Evolutionary conservation across 129 eudicot species (phyloP), one percentile per base, ranked within the genome.

Genomic region (Lonicera japonica): DNA sequence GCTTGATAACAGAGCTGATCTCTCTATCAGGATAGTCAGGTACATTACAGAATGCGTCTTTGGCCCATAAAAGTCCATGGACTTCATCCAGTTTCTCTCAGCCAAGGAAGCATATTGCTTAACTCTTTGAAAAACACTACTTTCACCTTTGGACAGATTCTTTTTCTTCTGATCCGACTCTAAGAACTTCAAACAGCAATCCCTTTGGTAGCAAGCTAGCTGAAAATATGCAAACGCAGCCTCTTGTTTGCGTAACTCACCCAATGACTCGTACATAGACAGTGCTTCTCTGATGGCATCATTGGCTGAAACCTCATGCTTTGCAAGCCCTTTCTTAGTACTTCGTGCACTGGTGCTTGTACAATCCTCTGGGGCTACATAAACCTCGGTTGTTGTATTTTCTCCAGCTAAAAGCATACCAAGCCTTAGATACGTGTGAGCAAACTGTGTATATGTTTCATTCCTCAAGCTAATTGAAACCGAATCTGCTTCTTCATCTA

Each of bases 341-440:
- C 76, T 75, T 19, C 23, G 13, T 5, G 65, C 64, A 25, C 34
- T 21, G 36, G 71, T 29, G 64, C 41, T 61, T 15, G 63, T 53
- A 75, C 20, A 63, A 55, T 73, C 83, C 61, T 83, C 81, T 0
- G 50, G 25, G 45, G 58, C 65, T 46, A 73, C 77, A 75, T 82
- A 80, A 55, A 78, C 89, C 79, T 83, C 83, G 15, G 92, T 89
- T 0, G 67, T 67, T 10, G 89, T 68, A 61, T 81, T 76, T 72
- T 94, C 99, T 73, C 85, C 67, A 5, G 96, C 89, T 34, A 94
- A 64, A 66, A 94, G 77, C 96, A 94, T 94, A 23, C 99, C 96
- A 53, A 94, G 92, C 65, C 88, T 79, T 57, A 94, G 71, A 81
- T 88, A 88, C 1, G 96, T 94, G 67, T 94, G 95, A 12, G 87